Percentiles rank a stretch among this genome's conserved stretches.
Conservation (phyloP, 2,329 filamentous ascomycete species). For the Phoma sp. region DNA sequence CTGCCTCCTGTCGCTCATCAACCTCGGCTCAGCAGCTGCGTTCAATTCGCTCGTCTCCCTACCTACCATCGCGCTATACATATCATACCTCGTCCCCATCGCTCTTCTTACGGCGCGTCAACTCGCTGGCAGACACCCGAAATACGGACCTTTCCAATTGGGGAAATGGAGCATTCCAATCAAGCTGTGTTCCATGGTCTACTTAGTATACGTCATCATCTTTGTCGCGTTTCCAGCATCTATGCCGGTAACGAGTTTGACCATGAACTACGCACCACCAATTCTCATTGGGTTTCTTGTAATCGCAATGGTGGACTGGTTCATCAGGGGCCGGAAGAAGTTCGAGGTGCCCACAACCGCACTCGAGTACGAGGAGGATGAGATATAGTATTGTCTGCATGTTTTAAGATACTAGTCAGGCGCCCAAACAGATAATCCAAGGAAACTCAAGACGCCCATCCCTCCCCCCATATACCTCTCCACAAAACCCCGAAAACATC, state of each 20-base stretch:
- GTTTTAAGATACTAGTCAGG: no score
- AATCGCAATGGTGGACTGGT: conserved; percentile 32
- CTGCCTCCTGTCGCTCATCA: conserved; percentile 44
- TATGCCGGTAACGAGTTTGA: conserved; percentile 35
- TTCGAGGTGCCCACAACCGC: no score
- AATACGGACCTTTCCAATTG: conserved; percentile 15
- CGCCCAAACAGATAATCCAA: no score
- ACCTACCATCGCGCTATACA: conserved; percentile 37
- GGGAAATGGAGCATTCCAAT: conserved; percentile 26
- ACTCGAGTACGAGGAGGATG: no score
- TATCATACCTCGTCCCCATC: conserved; percentile 44
- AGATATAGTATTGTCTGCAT: no score
- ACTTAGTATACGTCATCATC: conserved; percentile 32
- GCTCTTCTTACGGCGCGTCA: conserved; percentile 24
- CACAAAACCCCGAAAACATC: no score
- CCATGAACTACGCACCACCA: conserved; percentile 43
- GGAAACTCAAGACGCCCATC: no score
- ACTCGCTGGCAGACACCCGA: neutral
- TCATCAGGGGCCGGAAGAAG: conserved; percentile 1
- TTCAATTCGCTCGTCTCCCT: conserved; percentile 44
- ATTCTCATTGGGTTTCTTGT: conserved; percentile 35
- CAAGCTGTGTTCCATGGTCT: conserved; percentile 37
- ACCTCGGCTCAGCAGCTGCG: conserved; percentile 45
- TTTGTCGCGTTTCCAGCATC: conserved; percentile 42
- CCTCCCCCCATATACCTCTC: no score